Conservation (phyloP, 208 protist genomes). For the Wallacemonas sp. region DNA sequence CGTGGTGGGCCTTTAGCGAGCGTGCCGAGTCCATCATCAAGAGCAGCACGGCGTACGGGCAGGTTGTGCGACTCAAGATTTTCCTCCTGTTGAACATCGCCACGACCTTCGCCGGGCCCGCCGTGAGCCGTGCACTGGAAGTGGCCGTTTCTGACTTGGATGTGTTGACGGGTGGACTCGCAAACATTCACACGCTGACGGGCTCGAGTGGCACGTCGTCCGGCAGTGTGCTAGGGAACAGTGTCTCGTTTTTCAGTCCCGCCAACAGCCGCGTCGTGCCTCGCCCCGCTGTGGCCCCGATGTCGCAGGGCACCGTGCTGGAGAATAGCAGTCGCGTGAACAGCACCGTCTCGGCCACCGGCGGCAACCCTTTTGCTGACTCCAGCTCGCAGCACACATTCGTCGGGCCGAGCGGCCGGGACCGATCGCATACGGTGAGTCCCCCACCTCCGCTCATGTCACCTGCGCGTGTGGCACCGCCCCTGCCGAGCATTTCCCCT, state of each 20-base stretch:
- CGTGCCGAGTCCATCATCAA: conserved; percentile 27
- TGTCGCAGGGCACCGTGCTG: no score
- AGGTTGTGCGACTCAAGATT: conserved; percentile 30
- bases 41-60: conserved; percentile 28
- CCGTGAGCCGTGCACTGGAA: conserved; percentile 28
- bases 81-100: conserved; percentile 29
- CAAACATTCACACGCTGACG: conserved; percentile 12
- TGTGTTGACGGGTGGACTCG: conserved; percentile 30
- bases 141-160: conserved; percentile 30
- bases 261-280: no score
- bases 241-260: not conserved
- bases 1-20: conserved; percentile 35
- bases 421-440: no score
- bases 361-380: no score
- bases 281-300: no score
- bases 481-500: not conserved
- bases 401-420: no score
- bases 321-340: not conserved
- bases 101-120: conserved; percentile 23
- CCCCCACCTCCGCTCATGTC: not conserved
- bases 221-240: not conserved
- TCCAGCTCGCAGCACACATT: no score
- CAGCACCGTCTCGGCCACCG: not conserved
- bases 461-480: not conserved
- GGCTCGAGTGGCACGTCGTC: not conserved